These are phyloP conservation scores for Aspergillus ellipticus DNA, from an alignment of 495 filamentous ascomycete genomes.

Conservation along the genomic window DNA sequence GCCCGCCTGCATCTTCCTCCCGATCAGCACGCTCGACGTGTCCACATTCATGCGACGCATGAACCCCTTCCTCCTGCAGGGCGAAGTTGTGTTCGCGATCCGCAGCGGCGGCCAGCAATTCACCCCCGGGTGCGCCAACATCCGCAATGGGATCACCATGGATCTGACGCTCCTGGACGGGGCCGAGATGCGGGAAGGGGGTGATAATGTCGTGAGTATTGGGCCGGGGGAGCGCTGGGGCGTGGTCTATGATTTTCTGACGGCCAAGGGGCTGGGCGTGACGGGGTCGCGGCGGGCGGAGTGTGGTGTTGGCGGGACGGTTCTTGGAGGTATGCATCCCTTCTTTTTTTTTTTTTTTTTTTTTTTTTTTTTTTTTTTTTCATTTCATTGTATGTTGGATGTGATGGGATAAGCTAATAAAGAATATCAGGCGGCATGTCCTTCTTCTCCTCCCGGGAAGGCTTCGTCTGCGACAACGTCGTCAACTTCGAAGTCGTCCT, in stretches of 20 bases:
- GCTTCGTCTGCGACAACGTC: constrained; percentile 9
- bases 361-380: not conserved
- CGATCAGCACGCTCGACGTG: not conserved
- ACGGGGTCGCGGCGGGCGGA: not conserved
- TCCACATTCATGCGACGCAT: not conserved
- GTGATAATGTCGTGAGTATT: not conserved
- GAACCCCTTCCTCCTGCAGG: not conserved
- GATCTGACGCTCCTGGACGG: not conserved
- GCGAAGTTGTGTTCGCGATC: not conserved
- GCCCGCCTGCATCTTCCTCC: not conserved
- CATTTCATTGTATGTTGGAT: not conserved
- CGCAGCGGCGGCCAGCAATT: not conserved
- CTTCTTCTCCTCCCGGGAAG: constrained; percentile 1
- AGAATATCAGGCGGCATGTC: not conserved
- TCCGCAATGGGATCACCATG: not conserved
- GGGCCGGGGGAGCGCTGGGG: not conserved
- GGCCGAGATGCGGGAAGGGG: not conserved
- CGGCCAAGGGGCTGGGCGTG: not conserved
- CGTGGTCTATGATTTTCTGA: not conserved
- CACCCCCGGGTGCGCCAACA: not conserved
- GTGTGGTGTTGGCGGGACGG: not conserved
- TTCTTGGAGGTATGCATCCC: not conserved
- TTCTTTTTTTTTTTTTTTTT: not conserved
- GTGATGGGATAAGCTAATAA: not conserved
- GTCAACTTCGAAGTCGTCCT: constrained; percentile 27